Conservation (phyloP, 2,329 filamentous ascomycete species). For the Xylaria sp. region DNA sequence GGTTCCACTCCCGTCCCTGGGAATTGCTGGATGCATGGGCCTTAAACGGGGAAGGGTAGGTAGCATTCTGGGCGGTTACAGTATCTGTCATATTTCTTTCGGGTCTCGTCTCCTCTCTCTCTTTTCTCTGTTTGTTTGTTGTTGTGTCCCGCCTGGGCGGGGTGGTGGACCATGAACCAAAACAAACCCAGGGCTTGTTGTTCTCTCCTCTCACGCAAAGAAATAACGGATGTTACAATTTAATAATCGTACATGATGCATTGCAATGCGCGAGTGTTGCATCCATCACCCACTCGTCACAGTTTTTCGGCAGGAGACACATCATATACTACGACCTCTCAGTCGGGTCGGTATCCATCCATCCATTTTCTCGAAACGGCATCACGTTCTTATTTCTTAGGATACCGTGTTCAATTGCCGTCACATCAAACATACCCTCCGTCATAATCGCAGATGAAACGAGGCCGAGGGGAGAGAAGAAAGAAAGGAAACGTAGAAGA, state of each 20-base stretch:
- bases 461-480: background rate
- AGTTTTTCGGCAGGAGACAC: background rate
- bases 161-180: too few species aligned
- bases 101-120: background rate
- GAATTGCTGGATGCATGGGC: background rate
- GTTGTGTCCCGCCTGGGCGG: background rate
- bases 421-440: too few species aligned
- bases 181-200: background rate
- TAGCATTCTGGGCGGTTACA: background rate
- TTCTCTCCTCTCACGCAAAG: background rate
- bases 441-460: background rate
- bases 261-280: background rate
- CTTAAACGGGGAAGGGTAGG: background rate
- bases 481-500: background rate
- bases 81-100: background rate
- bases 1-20: background rate
- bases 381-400: background rate
- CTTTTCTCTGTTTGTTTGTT: background rate
- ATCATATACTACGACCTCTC: background rate
- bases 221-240: background rate
- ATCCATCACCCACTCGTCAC: background rate
- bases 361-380: background rate
- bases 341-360: too few species aligned
- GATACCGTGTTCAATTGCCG: too few species aligned
- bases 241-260: background rate